Evolutionary conservation across 805 yeast genomes (phyloP).

Genomic region (Starmerella apis): DNA sequence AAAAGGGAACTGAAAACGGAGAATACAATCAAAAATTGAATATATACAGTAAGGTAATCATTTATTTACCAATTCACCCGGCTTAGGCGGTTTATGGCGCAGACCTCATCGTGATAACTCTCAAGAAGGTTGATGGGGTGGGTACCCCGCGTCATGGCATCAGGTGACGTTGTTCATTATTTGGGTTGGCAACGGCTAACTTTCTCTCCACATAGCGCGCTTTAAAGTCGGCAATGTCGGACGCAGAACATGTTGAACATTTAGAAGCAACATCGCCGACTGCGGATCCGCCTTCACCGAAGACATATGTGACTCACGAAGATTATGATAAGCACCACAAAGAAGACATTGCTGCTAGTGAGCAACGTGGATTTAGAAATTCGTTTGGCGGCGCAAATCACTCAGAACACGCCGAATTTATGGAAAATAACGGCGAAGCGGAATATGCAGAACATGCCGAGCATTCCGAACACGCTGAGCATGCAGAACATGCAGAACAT

Average conservation of each 20-base stretch:
- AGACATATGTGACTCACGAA: no score
- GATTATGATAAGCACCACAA: neutral
- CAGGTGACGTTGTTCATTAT: neutral
- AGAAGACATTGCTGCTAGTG: neutral
- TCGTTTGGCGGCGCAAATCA: no score
- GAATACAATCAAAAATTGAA: neutral
- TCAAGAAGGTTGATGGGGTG: neutral
- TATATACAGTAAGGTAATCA: no score
- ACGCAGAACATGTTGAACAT: constrained; percentile 1
- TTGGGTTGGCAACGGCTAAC: neutral
- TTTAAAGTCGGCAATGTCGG: neutral
- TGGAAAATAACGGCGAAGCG: neutral
- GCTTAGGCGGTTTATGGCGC: no score
- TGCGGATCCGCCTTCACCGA: constrained; percentile 2
- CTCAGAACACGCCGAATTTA: neutral
- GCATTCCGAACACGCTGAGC: neutral
- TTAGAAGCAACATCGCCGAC: constrained; percentile 4
- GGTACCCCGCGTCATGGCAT: neutral
- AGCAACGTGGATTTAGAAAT: no score
- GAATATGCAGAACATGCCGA: neutral
- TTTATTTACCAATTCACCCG: no score
- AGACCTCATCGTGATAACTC: no score
- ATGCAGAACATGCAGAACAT: constrained; percentile 10
- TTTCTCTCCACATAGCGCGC: neutral
- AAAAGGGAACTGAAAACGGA: neutral